A percentile compares a stretch with the other conserved stretches of the same genome.
Evolutionary conservation across 2,329 filamentous ascomycete genomes (phyloP).

Genomic region (Aspergillus pseudoterreus): DNA sequence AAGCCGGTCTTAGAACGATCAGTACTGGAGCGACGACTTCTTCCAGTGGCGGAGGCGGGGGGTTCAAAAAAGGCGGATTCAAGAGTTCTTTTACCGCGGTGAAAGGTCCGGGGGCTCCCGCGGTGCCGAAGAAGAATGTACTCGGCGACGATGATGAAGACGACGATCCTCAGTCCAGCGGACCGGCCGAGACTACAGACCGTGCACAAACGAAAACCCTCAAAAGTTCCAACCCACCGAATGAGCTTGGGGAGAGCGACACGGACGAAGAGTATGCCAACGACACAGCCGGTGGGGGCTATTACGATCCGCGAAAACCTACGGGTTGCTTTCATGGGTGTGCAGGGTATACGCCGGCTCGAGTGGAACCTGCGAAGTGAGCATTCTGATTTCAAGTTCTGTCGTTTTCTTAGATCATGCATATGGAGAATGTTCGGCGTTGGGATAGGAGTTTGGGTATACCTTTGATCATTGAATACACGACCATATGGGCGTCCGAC

Average conservation of each 20-base stretch:
- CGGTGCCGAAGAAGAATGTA: constrained; percentile 38
- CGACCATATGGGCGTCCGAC: too few relatives aligned
- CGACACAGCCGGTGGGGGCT: constrained; percentile 35
- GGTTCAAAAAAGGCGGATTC: constrained; percentile 78
- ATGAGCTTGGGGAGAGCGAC: constrained; percentile 63
- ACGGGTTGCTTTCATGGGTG: constrained; percentile 47
- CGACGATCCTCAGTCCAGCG: constrained; percentile 20
- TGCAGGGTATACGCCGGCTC: constrained; percentile 18
- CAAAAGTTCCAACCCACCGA: constrained; percentile 1
- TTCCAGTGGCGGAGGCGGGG: constrained; percentile 24
- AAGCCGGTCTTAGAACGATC: constrained; percentile 33
- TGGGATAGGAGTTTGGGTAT: too few relatives aligned
- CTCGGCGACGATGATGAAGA: constrained; percentile 42
- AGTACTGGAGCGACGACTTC: constrained; percentile 20
- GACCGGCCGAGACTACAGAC: neutral
- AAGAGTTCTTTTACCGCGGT: constrained; percentile 68
- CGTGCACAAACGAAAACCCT: neutral
- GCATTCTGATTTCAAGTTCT: neutral
- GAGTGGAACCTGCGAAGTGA: constrained; percentile 7
- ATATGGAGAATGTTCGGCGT: too few relatives aligned
- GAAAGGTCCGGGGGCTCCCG: constrained; percentile 31
- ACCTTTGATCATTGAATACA: too few relatives aligned
- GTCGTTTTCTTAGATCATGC: neutral
- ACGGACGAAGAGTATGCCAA: constrained; percentile 62
- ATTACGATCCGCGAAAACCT: constrained; percentile 52